Base-by-base conservation (phyloP, 768 basidiomycete species). In the Boletus pseudo-olivaceus region DNA sequence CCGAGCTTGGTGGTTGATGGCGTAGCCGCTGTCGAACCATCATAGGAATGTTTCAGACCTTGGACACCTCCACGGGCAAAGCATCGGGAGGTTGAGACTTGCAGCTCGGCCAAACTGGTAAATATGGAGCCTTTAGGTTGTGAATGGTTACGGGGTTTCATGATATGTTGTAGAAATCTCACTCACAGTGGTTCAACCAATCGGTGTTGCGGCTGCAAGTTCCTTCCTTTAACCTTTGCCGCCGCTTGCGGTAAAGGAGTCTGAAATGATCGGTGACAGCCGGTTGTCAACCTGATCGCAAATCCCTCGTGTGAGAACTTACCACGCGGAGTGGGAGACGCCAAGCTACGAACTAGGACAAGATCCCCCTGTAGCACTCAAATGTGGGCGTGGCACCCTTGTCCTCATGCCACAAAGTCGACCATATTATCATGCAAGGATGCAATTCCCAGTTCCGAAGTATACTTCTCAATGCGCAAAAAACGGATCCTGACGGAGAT, bases 211-310 rank as follows among this genome's bases (percentile, higher is more conserved):
- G 23, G 27, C 2, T 5, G 26, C 30, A 33, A 27, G 37, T 29
- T 50, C 33, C 7, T 19, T 35, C 42, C 37, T 35, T 54, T 29
- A 44, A 23, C 33, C 11, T 49, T 54, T 52, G 54, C 42, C 52
- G 49, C 39, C 54, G 51, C 51, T 54, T 51, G 40, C 23, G 32
- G 6, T 4, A n/a, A 17, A 17, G 37, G 37, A 3, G n/a, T 17
- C 37, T n/a, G n/a, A 38, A 6, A 12, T 33, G 11, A 33, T 33
- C 40, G 48, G 50, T 32, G 19, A 42, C 38, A 29, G 47, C 32
- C 27, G 48, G 61, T 49, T 39, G 51, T 44, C 53, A 55, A 56
- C 38, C 35, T 40, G 39, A 40, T 42, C 33, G 44, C 37, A 49
- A 43, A 44, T 49, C 41, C 27, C 7, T 33, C 26, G 35, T 35